Evolutionary conservation across 148 eudicot species (phyloP).

Genomic region (Tetragonia tetragonoides): DNA sequence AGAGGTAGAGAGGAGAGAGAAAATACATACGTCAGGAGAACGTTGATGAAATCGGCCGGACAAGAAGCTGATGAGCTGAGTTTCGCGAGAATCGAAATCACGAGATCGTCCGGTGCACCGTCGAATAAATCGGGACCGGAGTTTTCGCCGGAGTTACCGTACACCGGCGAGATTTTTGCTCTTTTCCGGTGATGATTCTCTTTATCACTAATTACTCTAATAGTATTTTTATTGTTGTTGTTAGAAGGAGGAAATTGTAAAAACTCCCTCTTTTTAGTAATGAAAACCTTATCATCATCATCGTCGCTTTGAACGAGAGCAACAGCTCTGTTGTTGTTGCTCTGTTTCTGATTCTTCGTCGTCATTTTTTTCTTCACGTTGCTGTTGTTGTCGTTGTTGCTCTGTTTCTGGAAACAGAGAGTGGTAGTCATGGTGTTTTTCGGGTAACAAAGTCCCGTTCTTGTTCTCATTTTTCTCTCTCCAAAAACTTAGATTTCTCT

Average conservation of each 20-base stretch:
- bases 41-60: slow-evolving; percentile 50
- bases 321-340: not conserved
- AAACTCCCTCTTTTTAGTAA: not conserved
- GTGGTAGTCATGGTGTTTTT: slow-evolving; percentile 1
- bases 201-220: not conserved
- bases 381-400: not conserved
- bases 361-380: not conserved
- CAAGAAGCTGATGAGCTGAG: slow-evolving; percentile 45
- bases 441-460: slow-evolving; percentile 46
- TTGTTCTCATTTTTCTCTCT: slow-evolving; percentile 48
- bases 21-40: slow-evolving; percentile 41
- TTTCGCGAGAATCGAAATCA: slow-evolving; percentile 42
- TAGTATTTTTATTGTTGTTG: no score
- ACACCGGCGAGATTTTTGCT: slow-evolving; percentile 17
- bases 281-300: no score
- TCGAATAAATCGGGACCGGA: slow-evolving; percentile 39
- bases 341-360: not conserved
- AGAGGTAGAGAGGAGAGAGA: not conserved
- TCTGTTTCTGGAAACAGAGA: not conserved
- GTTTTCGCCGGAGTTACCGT: not conserved
- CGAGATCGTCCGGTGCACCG: slow-evolving; percentile 51
- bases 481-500: not conserved
- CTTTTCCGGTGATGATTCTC: slow-evolving; percentile 17
- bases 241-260: not conserved
- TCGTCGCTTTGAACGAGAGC: no score